phyloP scores from a whole-genome alignment of 2,329 filamentous ascomycete species.

The Calonectria honghensis region DNA sequence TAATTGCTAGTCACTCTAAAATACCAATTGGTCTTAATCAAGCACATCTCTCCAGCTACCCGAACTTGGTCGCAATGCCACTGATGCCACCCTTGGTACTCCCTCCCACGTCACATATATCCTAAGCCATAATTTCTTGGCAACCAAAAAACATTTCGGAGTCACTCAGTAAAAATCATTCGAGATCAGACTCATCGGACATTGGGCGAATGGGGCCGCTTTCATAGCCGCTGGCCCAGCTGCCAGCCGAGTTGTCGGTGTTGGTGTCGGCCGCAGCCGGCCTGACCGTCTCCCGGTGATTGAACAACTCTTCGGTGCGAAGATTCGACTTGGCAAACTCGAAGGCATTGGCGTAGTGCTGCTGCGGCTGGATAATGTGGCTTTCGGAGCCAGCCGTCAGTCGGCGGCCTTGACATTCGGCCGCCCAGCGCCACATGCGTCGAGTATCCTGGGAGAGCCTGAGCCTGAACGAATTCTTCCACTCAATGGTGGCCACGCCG shows the following conservation, averaged over 20 bases:
- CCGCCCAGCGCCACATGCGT: not conserved
- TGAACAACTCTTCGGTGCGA: not conserved
- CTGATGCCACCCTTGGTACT: not conserved
- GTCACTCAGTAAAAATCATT: not conserved
- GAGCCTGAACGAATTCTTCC: not conserved
- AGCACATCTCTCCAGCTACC: not conserved
- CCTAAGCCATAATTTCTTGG: not conserved
- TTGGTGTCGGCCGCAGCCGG: not conserved
- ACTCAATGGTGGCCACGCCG: not conserved
- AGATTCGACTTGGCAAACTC: not conserved
- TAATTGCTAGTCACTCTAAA: no score
- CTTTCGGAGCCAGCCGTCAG: not conserved
- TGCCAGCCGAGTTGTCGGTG: not conserved
- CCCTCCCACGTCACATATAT: not conserved
- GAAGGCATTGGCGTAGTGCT: not conserved
- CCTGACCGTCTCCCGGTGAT: not conserved
- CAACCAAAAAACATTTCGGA: not conserved
- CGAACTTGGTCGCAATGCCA: not conserved
- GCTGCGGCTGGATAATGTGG: not conserved
- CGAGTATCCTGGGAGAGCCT: not conserved
- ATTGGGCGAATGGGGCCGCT: not conserved
- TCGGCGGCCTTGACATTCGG: not conserved
- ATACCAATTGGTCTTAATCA: not conserved
- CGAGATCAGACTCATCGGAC: not conserved
- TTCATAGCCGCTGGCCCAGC: not conserved